Evolutionary conservation across 176 grass and related monocot species (phyloP), one percentile per base, ranked within the genome.

Genomic region (Juncus effusus): DNA sequence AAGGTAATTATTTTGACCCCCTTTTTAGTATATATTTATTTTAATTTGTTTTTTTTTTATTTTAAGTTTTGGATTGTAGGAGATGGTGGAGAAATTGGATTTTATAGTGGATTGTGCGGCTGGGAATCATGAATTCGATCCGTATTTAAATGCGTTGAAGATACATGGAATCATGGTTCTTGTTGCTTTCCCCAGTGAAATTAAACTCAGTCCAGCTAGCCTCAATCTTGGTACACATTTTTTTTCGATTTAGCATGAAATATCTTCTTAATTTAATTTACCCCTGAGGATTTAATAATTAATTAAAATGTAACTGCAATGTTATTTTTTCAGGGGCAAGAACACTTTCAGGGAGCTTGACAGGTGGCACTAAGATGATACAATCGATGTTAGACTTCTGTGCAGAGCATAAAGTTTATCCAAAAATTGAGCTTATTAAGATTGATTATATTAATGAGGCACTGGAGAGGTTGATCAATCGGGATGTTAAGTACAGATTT

Each of bases 71-170:
- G 8, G 49, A 67, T 70, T 73, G 64, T 78, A 90, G 91, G 81
- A 84, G 7, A 40, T 90, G 64, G 79, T 74, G 59, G 82, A 54
- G 6, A 87, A 81, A 38, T 61, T 90, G 64, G 60, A 96, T 60
- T 96, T 87, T 84, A 96, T 96, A 28, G 11, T 96, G 7, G 86
- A 96, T 57, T 75, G 83, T 16, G 81, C 87, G 3, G 79, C 91
- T n/a, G 87, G 87, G 11, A 68, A 87, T 60, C 91, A 96, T 72
- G 83, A 86, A 16, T 87, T 96, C 0, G 91, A 96, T 67, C 87
- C 84, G 3, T 96, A 90, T 70, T 73, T 96, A 3, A 77, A 79
- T 4, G 79, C 90, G 5, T 83, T 96, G 19, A 87, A 85, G 64
- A 59, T 96, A 69, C 73, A 77, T 55, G 91, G 91, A 3, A 67